phyloP scores from a whole-genome alignment of 768 basidiomycete genomes.

The Russula lepida region DNA sequence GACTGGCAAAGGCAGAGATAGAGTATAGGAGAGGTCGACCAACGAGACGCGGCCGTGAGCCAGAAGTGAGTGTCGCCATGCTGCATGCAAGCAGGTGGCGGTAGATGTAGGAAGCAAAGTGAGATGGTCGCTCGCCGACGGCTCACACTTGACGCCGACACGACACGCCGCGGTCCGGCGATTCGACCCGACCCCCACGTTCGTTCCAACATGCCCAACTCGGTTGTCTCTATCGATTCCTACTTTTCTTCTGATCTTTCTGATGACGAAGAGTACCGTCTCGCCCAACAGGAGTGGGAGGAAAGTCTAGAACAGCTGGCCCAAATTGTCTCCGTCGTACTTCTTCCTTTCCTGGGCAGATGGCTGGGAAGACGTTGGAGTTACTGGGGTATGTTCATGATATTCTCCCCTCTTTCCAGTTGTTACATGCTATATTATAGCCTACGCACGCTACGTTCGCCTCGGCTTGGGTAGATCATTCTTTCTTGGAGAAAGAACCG shows the following conservation, averaged over 20 bases:
- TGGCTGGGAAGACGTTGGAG: constrained; percentile 83
- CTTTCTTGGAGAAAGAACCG: constrained; percentile 40
- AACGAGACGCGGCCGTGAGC: constrained; percentile 48
- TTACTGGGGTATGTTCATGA: constrained; percentile 60
- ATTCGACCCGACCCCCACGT: background rate
- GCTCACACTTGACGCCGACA: background rate
- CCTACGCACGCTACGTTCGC: constrained; percentile 60
- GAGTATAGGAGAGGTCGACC: constrained; percentile 72
- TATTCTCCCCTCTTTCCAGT: background rate
- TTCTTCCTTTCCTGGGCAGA: constrained; percentile 82
- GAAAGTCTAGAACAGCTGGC: constrained; percentile 82
- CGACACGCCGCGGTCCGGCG: background rate
- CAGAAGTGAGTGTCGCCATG: constrained; percentile 37
- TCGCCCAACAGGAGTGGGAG: constrained; percentile 89
- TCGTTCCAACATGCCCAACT: constrained; percentile 44
- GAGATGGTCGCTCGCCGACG: background rate
- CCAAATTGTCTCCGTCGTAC: constrained; percentile 67
- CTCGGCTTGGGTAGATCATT: constrained; percentile 58
- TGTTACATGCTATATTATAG: constrained; percentile 30
- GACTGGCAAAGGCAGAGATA: constrained; percentile 72
- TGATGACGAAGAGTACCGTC: constrained; percentile 63
- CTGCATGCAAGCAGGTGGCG: constrained; percentile 34
- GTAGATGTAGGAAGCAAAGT: constrained; percentile 8
- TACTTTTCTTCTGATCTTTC: constrained; percentile 38
- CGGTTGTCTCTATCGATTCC: constrained; percentile 53